These are phyloP conservation scores for Dictyophora rubrovolvata DNA, from an alignment of 768 basidiomycete genomes.

Conservation along the genomic window DNA sequence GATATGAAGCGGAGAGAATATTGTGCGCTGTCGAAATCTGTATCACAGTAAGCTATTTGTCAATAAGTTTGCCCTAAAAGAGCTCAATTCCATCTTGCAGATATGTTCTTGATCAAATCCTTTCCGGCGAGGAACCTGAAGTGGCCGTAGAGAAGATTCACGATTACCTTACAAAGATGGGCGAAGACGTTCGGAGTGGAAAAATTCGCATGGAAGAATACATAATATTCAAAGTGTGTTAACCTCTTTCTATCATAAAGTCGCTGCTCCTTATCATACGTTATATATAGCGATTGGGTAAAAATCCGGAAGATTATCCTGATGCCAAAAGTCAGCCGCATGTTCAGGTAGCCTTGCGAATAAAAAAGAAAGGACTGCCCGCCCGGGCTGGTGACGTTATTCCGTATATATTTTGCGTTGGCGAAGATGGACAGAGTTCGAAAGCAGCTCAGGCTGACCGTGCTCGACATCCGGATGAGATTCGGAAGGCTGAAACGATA, in stretches of 20 bases:
- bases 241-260: background rate
- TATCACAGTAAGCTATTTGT: slow-evolving; percentile 64
- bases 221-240: slow-evolving; percentile 79
- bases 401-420: slow-evolving; percentile 86
- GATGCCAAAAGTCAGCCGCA: slow-evolving; percentile 94
- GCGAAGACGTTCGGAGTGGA: slow-evolving; percentile 70
- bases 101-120: slow-evolving; percentile 79
- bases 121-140: slow-evolving; percentile 88
- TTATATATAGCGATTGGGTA: slow-evolving; percentile 77
- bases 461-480: slow-evolving; percentile 90
- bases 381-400: slow-evolving; percentile 89
- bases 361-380: slow-evolving; percentile 75
- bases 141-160: slow-evolving; percentile 84
- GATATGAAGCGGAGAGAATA: slow-evolving; percentile 99
- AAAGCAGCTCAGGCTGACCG: slow-evolving; percentile 79
- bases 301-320: slow-evolving; percentile 94
- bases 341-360: slow-evolving; percentile 86
- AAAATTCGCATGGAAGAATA: slow-evolving; percentile 85
- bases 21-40: slow-evolving; percentile 80
- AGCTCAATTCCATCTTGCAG: slow-evolving; percentile 28
- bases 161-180: slow-evolving; percentile 71
- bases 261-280: background rate
- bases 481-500: slow-evolving; percentile 55
- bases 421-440: slow-evolving; percentile 58
- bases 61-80: background rate